These are phyloP conservation scores for Apiotrichum laibachii DNA, from an alignment of 1,284 basidiomycete species.

Conservation along the genomic window DNA sequence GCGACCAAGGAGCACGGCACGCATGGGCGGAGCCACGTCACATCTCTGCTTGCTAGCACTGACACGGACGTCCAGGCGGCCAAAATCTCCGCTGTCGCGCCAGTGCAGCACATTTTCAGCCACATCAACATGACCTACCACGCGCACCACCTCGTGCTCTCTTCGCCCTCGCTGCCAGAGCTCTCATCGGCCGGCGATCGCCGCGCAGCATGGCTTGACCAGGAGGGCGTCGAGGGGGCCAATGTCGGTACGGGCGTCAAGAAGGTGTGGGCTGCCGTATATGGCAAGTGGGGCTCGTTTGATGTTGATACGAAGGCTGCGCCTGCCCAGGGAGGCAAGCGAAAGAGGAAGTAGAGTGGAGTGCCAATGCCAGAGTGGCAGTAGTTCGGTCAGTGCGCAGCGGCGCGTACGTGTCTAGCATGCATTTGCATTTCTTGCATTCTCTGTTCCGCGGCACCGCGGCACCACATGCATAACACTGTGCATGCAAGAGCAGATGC, in stretches of 20 bases:
- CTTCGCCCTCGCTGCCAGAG: conserved; percentile 4
- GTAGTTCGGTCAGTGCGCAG: no score
- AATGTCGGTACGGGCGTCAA: conserved; percentile 52
- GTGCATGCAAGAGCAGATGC: no score
- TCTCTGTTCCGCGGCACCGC: no score
- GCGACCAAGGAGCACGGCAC: conserved; percentile 12
- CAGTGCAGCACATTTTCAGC: conserved; percentile 75
- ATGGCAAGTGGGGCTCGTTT: conserved; percentile 37
- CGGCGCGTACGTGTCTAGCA: no score
- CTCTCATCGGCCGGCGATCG: no score
- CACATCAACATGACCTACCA: conserved; percentile 89
- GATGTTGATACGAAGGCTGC: conserved; percentile 4
- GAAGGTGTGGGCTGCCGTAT: conserved; percentile 49
- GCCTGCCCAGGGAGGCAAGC: not conserved
- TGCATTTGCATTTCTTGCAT: no score
- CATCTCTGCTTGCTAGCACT: not conserved
- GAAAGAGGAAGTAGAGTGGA: not conserved
- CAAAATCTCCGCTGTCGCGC: not conserved
- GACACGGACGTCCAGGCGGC: not conserved
- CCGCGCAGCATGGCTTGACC: conserved; percentile 29
- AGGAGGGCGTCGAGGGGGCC: conserved; percentile 30
- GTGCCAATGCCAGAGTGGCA: no score
- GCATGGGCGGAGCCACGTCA: conserved; percentile 4
- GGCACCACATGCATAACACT: no score
- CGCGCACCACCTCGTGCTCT: conserved; percentile 49